phyloP scores from a whole-genome alignment of 2,329 filamentous ascomycete genomes.

The Podosphaera aphanis region DNA sequence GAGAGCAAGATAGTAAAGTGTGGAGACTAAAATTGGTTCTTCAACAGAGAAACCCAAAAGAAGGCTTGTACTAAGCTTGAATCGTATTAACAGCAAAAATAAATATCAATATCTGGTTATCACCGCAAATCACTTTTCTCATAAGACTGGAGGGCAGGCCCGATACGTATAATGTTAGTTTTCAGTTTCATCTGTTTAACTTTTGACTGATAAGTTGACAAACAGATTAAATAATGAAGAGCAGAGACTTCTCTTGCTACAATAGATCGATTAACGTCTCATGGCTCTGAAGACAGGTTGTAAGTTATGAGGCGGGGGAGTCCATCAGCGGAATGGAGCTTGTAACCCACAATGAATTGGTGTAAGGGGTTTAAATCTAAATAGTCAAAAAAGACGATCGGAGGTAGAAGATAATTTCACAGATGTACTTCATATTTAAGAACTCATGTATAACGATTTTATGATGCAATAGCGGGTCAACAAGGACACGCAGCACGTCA shows the following conservation, averaged over 20 bases:
- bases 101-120: not conserved
- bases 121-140: not conserved
- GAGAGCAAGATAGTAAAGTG: conserved; percentile 38
- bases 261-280: too few species aligned
- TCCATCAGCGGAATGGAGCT: not conserved
- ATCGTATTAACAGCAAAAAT: not conserved
- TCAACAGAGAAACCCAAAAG: not conserved
- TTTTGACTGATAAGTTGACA: not conserved
- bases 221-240: not conserved
- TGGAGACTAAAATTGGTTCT: not conserved
- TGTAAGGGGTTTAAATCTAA: too few species aligned
- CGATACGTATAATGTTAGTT: not conserved
- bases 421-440: too few species aligned
- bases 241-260: too few species aligned
- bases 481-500: too few species aligned
- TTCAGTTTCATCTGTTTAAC: not conserved
- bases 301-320: not conserved
- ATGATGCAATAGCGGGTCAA: too few species aligned
- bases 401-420: not conserved
- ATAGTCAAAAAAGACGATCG: not conserved
- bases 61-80: not conserved
- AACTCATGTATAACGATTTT: too few species aligned
- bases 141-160: not conserved
- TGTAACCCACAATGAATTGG: not conserved
- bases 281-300: not conserved